phyloP scores from a whole-genome alignment of 305 asterid genomes.

The Fraxinus nigra region DNA sequence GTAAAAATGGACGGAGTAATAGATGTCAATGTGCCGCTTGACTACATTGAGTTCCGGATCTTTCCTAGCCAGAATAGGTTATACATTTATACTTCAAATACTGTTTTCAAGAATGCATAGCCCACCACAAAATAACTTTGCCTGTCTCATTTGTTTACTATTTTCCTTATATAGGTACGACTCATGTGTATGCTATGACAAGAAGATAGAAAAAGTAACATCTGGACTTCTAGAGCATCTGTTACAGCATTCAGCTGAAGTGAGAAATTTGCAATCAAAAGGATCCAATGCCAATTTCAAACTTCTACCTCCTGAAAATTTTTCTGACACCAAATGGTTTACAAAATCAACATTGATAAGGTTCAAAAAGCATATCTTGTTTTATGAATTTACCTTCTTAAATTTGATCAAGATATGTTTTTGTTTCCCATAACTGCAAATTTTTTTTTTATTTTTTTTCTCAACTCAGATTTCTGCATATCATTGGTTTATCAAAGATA shows the following conservation, averaged over 20 bases:
- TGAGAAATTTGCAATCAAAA: slow-evolving; percentile 51
- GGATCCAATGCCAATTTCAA: slow-evolving; percentile 59
- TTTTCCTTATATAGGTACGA: slow-evolving; percentile 60
- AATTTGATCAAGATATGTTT: slow-evolving; percentile 12
- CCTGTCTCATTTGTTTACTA: slow-evolving; percentile 11
- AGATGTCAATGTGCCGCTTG: slow-evolving; percentile 47
- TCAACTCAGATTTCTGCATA: slow-evolving; percentile 60
- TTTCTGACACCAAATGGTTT: slow-evolving; percentile 61
- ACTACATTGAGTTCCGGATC: slow-evolving; percentile 67
- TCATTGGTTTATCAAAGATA: slow-evolving; percentile 61
- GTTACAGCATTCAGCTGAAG: slow-evolving; percentile 55
- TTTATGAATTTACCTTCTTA: slow-evolving; percentile 19
- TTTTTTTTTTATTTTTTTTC: neutral
- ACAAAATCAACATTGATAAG: slow-evolving; percentile 70
- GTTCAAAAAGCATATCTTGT: slow-evolving; percentile 35
- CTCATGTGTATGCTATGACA: slow-evolving; percentile 44
- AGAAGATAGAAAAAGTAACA: slow-evolving; percentile 51
- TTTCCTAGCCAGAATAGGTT: slow-evolving; percentile 70
- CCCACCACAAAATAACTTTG: neutral
- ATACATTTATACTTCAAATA: slow-evolving; percentile 6
- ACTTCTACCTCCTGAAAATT: slow-evolving; percentile 48
- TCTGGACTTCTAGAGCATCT: slow-evolving; percentile 79
- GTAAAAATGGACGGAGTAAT: slow-evolving; percentile 54
- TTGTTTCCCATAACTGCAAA: slow-evolving; percentile 20
- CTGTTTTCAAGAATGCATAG: neutral